These are phyloP conservation scores for Dysphania ambrosioides DNA, from an alignment of 148 eudicot genomes.

Conservation along the genomic window DNA sequence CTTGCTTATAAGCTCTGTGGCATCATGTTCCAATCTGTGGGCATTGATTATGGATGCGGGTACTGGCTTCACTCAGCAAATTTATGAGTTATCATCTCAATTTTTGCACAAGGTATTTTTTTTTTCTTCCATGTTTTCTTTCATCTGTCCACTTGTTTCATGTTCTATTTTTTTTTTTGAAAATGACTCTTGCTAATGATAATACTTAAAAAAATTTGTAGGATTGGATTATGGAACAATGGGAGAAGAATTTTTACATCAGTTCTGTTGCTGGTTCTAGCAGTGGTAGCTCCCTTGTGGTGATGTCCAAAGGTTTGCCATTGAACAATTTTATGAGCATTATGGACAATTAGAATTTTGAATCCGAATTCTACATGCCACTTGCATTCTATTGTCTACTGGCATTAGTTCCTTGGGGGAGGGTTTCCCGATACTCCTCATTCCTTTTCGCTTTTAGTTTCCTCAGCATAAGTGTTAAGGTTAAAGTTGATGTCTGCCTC, in stretches of 20 bases:
- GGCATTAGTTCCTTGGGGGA: no score
- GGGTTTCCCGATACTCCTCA: no score
- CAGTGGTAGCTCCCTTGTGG: slow-evolving; percentile 87
- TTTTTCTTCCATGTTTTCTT: neutral
- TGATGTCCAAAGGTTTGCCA: slow-evolving; percentile 81
- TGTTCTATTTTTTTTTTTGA: neutral
- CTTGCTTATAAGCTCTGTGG: slow-evolving; percentile 64
- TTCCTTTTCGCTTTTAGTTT: neutral
- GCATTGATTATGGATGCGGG: slow-evolving; percentile 96
- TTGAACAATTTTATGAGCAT: neutral
- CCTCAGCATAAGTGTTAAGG: neutral
- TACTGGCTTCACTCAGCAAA: slow-evolving; percentile 65
- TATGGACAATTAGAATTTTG: neutral
- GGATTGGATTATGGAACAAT: slow-evolving; percentile 97
- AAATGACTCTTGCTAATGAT: neutral
- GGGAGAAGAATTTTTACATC: slow-evolving; percentile 89
- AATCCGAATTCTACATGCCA: neutral
- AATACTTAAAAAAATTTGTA: slow-evolving; percentile 22
- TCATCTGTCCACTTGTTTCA: neutral
- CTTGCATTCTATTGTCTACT: neutral
- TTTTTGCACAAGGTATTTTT: slow-evolving; percentile 73
- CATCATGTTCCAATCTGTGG: slow-evolving; percentile 84
- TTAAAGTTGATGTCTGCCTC: neutral
- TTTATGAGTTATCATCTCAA: slow-evolving; percentile 68
- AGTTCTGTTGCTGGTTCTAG: slow-evolving; percentile 75